Conservation (phyloP, 257 asterid genomes). For the Asclepias syriaca region DNA sequence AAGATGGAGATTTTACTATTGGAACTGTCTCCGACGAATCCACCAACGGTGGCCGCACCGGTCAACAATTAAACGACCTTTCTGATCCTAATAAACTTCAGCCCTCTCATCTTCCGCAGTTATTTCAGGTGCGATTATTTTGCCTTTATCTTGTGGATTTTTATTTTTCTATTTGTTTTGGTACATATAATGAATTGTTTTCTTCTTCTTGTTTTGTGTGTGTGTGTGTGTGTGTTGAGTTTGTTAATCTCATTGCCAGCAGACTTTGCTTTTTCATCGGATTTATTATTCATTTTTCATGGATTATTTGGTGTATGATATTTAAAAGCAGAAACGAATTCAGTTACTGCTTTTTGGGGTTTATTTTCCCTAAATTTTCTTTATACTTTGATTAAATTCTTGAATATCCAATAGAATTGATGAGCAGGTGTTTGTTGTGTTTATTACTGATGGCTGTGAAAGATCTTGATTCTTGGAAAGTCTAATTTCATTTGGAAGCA, state of each 20-base stretch:
- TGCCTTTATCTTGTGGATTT: not conserved
- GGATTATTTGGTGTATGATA: not conserved
- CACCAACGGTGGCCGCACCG: not conserved
- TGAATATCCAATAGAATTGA: not conserved
- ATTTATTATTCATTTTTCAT: not conserved
- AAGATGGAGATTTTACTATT: constrained; percentile 20
- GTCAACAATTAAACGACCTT: constrained; percentile 6
- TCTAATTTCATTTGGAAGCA: too few relatives aligned
- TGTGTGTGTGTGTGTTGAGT: not conserved
- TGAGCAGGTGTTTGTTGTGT: not conserved
- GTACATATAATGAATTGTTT: not conserved
- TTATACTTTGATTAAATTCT: not conserved
- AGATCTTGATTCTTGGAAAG: too few relatives aligned
- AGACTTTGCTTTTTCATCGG: not conserved
- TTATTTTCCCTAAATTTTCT: not conserved
- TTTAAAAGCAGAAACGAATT: not conserved
- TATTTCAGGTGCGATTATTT: constrained; percentile 48
- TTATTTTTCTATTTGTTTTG: not conserved
- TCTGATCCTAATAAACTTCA: constrained; percentile 31
- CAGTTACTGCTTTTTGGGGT: not conserved
- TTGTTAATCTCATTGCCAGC: not conserved
- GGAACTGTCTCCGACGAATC: constrained; percentile 20
- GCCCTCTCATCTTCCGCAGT: constrained; percentile 45
- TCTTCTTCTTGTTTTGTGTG: not conserved
- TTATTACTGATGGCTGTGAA: not conserved